Percentiles rank a stretch among this genome's conserved stretches.
phyloP scores from a whole-genome alignment of 139 green algal genomes.

The Chlamydomonas sphaeroides region DNA sequence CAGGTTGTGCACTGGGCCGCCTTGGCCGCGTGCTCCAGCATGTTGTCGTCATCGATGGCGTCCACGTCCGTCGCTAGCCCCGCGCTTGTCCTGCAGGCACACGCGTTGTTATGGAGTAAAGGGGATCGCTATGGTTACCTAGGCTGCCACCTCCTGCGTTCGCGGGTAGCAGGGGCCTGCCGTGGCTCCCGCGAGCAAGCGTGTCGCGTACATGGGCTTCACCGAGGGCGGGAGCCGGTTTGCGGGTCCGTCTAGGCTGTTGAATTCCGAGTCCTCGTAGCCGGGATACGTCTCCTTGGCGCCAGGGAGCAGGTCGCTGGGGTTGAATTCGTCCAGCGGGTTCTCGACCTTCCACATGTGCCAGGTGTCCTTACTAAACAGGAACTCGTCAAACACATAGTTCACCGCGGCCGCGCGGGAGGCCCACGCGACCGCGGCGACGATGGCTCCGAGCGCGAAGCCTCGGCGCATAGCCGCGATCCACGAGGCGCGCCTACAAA shows the following conservation, averaged over 20 bases:
- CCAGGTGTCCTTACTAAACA: slow-evolving; percentile 43
- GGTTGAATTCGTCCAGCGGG: slow-evolving; percentile 22
- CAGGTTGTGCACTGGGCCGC: slow-evolving; percentile 32
- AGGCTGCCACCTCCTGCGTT: too few relatives aligned
- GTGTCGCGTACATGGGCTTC: neutral
- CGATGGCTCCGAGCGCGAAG: too few relatives aligned
- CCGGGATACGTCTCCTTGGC: slow-evolving; percentile 14
- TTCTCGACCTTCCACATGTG: slow-evolving; percentile 30
- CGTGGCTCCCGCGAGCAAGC: too few relatives aligned
- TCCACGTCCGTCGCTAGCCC: neutral
- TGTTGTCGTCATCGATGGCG: slow-evolving; percentile 14
- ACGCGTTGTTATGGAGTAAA: too few relatives aligned
- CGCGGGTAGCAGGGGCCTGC: too few relatives aligned
- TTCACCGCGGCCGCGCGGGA: neutral
- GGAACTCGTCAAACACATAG: slow-evolving; percentile 37
- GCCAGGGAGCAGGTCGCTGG: slow-evolving; percentile 9
- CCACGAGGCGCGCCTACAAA: too few relatives aligned
- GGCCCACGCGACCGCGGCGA: neutral
- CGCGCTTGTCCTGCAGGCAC: neutral
- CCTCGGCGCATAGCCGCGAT: too few relatives aligned
- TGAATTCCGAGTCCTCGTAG: slow-evolving; percentile 1
- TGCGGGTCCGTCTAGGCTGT: slow-evolving; percentile 14
- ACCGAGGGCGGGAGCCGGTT: neutral
- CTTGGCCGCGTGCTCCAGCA: slow-evolving; percentile 29
- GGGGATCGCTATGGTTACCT: too few relatives aligned